Evolutionary conservation across 495 filamentous ascomycete species (phyloP), one percentile per base, ranked within the genome.

Genomic region (Pyronema omphalodes): DNA sequence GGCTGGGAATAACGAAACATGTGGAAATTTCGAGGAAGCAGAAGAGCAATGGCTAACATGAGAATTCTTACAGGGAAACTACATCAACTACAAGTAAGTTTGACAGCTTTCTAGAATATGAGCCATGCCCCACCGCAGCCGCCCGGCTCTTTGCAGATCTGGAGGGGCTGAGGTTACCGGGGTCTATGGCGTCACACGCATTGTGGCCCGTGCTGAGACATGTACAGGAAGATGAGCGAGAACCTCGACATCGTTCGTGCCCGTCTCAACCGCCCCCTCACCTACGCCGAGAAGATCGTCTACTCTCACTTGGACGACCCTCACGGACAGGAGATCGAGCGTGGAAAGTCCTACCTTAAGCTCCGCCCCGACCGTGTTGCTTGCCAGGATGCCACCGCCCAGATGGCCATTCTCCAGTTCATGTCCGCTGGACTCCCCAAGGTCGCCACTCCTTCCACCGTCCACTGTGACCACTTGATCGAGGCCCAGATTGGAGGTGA

Each of bases 401-500:
- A 98, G 79, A 98, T 96, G 93, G 91, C 91, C 60, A 94, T 98
- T 65, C 77, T 98, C 47, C 91, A 98, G 75, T 98, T 98, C 76
- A 98, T 98, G 88, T 93, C 86, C 49, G 91, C 93, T 57, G 88
- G 88, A 67, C 86, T 98, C 82, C 82, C 85, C 56, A 82, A 82
- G 37, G 93, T 96, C 55, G 86, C 86, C 41, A 96, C 93, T 57
- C 91, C 91, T 40, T 82, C 86, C 58, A 98, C 91, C 23, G 93
- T 98, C 60, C 91, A 98, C 78, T 98, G 93, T 68, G 91, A 98
- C 70, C 91, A 98, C 76, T 79, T 98, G 76, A 98, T 98, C 71
- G 91, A 96, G 75, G 91, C 89, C 57, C 88, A 95, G 74, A 67
- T 87, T 66, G 91, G 91, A 66, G 91, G 93, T 65, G 80, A 76